Evolutionary conservation across 139 green algal species (phyloP).

Genomic region (Coelastrella sp.): DNA sequence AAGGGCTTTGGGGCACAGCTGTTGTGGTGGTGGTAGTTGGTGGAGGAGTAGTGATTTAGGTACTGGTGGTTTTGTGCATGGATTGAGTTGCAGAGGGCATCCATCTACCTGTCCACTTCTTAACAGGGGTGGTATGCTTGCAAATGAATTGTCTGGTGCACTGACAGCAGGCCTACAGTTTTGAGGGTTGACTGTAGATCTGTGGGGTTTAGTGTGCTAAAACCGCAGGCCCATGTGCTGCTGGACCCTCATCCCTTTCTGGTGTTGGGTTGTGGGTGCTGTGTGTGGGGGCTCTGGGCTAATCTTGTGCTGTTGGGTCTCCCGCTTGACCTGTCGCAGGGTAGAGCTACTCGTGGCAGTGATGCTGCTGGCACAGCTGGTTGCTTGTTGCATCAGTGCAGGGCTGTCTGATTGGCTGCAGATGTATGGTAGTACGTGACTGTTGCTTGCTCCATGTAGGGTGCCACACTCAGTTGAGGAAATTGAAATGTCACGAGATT

Average conservation of each 20-base stretch:
- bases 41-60: not conserved
- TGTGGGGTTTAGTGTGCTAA: not conserved
- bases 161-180: not conserved
- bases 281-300: not conserved
- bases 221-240: not conserved
- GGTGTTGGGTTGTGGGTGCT: not conserved
- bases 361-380: not conserved
- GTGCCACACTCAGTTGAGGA: not conserved
- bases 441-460: not conserved
- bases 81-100: too few species aligned
- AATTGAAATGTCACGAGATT: not conserved
- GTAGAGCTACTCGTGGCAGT: not conserved
- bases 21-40: not conserved
- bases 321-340: not conserved
- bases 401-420: not conserved
- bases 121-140: not conserved
- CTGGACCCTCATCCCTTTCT: not conserved
- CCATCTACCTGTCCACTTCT: too few species aligned
- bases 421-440: not conserved
- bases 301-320: not conserved
- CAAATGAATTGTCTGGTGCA: not conserved
- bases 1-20: not conserved
- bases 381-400: not conserved
- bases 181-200: not conserved
- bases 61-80: too few species aligned